phyloP scores from a whole-genome alignment of 2,329 filamentous ascomycete genomes.

The Westerdykella ornata region DNA sequence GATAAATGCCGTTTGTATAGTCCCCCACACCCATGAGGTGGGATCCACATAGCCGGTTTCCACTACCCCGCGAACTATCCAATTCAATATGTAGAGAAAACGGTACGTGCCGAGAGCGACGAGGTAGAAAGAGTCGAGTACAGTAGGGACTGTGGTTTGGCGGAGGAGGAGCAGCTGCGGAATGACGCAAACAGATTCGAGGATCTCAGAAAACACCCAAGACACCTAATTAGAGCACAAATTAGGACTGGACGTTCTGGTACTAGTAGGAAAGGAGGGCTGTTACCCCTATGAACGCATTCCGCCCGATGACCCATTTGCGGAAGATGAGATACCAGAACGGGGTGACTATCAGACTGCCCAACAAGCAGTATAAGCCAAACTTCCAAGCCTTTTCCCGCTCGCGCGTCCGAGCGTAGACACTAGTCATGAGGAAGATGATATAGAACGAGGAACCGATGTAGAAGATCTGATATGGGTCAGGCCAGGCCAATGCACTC shows the following conservation, averaged over 20 bases:
- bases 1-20: constrained; percentile 85
- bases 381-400: constrained; percentile 91
- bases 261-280: neutral
- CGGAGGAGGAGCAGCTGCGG: constrained; percentile 87
- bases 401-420: constrained; percentile 82
- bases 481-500: constrained; percentile 8
- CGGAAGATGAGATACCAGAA: constrained; percentile 66
- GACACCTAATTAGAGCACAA: constrained; percentile 54
- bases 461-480: constrained; percentile 60
- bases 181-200: constrained; percentile 85
- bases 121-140: constrained; percentile 95
- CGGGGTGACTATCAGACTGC: constrained; percentile 61
- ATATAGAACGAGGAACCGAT: constrained; percentile 79
- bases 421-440: constrained; percentile 76
- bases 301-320: constrained; percentile 37
- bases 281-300: constrained; percentile 38
- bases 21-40: constrained; percentile 75
- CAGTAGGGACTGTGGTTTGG: constrained; percentile 91
- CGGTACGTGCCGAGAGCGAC: constrained; percentile 81
- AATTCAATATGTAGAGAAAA: constrained; percentile 83
- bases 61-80: constrained; percentile 65
- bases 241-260: neutral
- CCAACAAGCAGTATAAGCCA: constrained; percentile 61
- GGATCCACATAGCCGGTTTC: constrained; percentile 55
- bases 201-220: constrained; percentile 83